A percentile compares a stretch with the other conserved stretches of the same genome.
These are phyloP conservation scores for Ricinus communis DNA, from an alignment of 345 rosid species.

Conservation along the genomic window DNA sequence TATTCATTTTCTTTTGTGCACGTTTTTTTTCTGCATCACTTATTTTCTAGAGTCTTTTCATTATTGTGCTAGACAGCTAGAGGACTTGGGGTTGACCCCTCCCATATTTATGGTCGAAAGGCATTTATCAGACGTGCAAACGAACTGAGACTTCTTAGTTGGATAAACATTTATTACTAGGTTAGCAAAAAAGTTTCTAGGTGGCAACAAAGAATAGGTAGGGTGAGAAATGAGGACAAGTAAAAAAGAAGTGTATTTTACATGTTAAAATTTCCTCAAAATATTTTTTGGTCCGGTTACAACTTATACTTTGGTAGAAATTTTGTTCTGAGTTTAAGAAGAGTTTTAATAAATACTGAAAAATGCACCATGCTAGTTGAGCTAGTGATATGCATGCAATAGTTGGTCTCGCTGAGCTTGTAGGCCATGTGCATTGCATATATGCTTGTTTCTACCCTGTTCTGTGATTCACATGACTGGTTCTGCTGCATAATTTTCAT, in stretches of 20 bases:
- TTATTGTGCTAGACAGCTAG: background rate
- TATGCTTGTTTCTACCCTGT: background rate
- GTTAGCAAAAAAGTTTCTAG: background rate
- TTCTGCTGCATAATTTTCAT: constrained; percentile 5
- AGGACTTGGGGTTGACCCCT: background rate
- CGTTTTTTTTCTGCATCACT: background rate
- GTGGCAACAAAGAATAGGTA: background rate
- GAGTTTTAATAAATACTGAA: background rate
- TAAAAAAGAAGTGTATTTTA: background rate
- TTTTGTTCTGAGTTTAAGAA: background rate
- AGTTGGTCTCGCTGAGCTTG: background rate
- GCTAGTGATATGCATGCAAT: background rate
- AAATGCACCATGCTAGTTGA: background rate
- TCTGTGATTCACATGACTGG: background rate
- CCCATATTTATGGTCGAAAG: background rate
- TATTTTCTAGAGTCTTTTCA: background rate
- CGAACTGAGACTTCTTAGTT: background rate
- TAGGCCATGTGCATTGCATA: background rate
- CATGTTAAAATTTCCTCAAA: background rate
- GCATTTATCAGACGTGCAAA: background rate
- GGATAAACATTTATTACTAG: background rate
- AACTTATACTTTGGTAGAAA: background rate
- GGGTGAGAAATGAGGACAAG: background rate
- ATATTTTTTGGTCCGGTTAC: background rate
- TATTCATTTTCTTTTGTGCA: too few species aligned